These are phyloP conservation scores for Colletotrichum sp. DNA, from an alignment of 2,329 filamentous ascomycete species.

Conservation along the genomic window DNA sequence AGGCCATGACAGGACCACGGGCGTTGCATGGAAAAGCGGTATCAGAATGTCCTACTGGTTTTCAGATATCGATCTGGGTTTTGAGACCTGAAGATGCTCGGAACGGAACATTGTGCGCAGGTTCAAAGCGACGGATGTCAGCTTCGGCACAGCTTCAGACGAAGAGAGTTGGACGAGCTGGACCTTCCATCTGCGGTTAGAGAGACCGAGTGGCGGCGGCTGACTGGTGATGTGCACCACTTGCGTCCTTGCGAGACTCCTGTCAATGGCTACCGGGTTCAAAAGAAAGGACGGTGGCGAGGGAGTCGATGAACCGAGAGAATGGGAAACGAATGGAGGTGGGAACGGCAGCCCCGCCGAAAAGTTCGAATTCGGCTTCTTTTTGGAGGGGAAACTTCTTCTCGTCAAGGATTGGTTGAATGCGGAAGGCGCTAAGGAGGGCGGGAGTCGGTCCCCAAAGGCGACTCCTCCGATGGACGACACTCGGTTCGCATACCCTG, in stretches of 20 bases:
- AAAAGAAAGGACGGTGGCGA: not conserved
- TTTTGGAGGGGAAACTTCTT: not conserved
- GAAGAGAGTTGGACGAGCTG: not conserved
- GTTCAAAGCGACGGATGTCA: not conserved
- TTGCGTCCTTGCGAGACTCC: not conserved
- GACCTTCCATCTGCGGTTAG: not conserved
- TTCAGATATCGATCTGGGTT: not conserved
- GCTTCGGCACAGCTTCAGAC: constrained; percentile 8
- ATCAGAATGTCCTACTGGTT: not conserved
- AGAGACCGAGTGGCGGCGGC: not conserved
- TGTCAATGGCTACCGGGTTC: not conserved
- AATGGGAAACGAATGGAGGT: not conserved
- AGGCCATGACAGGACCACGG: not conserved
- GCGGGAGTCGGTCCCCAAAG: not conserved
- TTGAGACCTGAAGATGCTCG: not conserved
- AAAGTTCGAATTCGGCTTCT: constrained; percentile 7
- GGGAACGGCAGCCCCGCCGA: not conserved
- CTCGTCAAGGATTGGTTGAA: not conserved
- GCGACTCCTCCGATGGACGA: not conserved
- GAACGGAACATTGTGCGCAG: not conserved
- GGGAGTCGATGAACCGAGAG: not conserved
- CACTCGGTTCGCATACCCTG: not conserved
- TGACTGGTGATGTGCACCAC: not conserved
- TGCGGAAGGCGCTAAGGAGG: not conserved
- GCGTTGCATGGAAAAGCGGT: not conserved